Conservation (phyloP, 768 basidiomycete genomes). For the Leucosporidium scottii region DNA sequence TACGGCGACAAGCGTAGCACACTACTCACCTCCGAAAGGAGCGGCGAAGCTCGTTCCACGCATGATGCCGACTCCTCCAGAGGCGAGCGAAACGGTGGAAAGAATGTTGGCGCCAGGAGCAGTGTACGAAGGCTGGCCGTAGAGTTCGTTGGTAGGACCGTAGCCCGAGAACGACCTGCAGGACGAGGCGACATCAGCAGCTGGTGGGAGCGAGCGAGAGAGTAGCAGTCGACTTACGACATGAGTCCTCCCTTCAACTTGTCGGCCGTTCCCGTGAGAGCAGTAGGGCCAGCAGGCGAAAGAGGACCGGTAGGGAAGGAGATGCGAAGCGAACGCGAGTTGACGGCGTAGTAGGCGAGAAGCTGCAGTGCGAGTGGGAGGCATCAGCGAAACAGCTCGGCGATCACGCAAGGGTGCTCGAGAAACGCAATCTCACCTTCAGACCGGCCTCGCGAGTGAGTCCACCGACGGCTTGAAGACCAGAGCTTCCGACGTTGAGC, state of each 20-base stretch:
- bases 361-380: not conserved
- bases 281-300: constrained; percentile 6
- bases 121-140: constrained; percentile 29
- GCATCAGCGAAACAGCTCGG: no score
- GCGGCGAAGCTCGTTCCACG: constrained; percentile 31
- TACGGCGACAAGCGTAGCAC: not conserved
- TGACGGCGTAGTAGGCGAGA: not conserved
- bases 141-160: constrained; percentile 58
- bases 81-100: constrained; percentile 19
- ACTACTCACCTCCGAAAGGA: constrained; percentile 16
- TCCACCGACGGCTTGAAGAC: not conserved
- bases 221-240: not conserved
- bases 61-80: constrained; percentile 27
- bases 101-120: constrained; percentile 32
- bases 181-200: not conserved
- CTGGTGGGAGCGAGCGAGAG: not conserved
- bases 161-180: constrained; percentile 45
- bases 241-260: constrained; percentile 3
- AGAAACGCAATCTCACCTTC: not conserved
- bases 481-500: constrained; percentile 6
- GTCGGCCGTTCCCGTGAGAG: constrained; percentile 6
- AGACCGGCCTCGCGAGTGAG: not conserved
- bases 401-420: no score
- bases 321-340: not conserved
- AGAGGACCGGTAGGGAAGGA: constrained; percentile 16